These are phyloP conservation scores for Selenicereus undatus DNA, from an alignment of 148 eudicot genomes.

Conservation along the genomic window DNA sequence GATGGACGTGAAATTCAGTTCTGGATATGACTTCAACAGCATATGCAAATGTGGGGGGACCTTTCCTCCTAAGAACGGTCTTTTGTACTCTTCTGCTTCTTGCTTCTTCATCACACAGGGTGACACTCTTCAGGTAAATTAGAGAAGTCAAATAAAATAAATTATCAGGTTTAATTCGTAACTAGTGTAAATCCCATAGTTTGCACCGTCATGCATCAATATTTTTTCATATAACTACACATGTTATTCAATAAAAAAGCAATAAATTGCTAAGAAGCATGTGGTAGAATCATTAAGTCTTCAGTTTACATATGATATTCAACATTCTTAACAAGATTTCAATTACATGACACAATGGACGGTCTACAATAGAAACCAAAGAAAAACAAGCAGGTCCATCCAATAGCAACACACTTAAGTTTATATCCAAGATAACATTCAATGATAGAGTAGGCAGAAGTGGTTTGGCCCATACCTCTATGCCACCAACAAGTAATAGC, in stretches of 20 bases:
- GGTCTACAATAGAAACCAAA: not conserved
- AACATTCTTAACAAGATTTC: not conserved
- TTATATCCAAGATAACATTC: not conserved
- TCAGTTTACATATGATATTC: not conserved
- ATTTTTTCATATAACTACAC: not conserved
- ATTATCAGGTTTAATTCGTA: slow-evolving; percentile 3
- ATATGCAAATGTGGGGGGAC: slow-evolving; percentile 86
- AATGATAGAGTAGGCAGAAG: not conserved
- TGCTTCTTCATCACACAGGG: slow-evolving; percentile 97
- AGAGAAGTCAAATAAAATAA: not conserved
- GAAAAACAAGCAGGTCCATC: not conserved
- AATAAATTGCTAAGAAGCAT: not conserved
- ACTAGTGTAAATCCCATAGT: not conserved
- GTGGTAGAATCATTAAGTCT: not conserved
- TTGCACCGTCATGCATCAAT: not conserved
- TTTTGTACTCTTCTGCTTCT: slow-evolving; percentile 94
- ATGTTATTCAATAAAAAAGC: not conserved
- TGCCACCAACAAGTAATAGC: slow-evolving; percentile 92
- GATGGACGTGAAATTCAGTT: slow-evolving; percentile 89
- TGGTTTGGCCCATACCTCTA: slow-evolving; percentile 53
- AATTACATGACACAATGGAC: not conserved
- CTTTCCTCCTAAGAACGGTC: slow-evolving; percentile 97
- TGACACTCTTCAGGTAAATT: slow-evolving; percentile 61
- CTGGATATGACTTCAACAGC: slow-evolving; percentile 91
- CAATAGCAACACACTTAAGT: not conserved